A percentile compares a stretch with the other conserved stretches of the same genome.
Evolutionary conservation across 495 filamentous ascomycete species (phyloP).

Genomic region (Trichoderma asperelloides): DNA sequence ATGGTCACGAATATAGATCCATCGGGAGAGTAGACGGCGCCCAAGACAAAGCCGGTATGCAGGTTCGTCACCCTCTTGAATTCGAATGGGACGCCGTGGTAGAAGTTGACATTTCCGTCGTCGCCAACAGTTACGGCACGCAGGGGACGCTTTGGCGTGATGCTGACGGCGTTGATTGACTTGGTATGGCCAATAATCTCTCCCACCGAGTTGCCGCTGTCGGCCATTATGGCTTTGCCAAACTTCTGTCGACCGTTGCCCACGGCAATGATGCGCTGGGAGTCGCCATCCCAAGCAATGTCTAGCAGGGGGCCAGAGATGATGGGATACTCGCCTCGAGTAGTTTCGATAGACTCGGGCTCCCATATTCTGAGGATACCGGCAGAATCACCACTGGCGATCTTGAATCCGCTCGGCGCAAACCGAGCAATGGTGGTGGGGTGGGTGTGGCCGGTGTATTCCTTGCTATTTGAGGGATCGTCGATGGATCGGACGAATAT

Average conservation of each 20-base stretch:
- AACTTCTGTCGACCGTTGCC: conserved; percentile 90
- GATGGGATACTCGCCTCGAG: conserved; percentile 83
- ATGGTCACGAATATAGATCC: conserved; percentile 77
- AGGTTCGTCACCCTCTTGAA: conserved; percentile 67
- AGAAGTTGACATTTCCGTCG: conserved; percentile 81
- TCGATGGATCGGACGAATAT: conserved; percentile 91
- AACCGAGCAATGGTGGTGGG: conserved; percentile 89
- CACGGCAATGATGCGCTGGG: conserved; percentile 90
- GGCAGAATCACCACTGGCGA: conserved; percentile 84
- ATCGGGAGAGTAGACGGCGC: conserved; percentile 84
- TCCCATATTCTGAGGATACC: conserved; percentile 90
- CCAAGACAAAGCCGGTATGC: conserved; percentile 83
- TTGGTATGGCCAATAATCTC: conserved; percentile 87
- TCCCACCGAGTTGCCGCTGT: conserved; percentile 91
- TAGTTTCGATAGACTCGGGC: conserved; percentile 50
- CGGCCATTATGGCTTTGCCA: conserved; percentile 90
- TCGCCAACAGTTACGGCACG: conserved; percentile 86
- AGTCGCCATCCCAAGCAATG: conserved; percentile 95
- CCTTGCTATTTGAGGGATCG: conserved; percentile 67
- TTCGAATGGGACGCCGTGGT: conserved; percentile 90
- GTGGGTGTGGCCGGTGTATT: conserved; percentile 85
- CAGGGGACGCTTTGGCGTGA: conserved; percentile 80
- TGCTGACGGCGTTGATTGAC: conserved; percentile 81
- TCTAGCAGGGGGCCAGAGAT: conserved; percentile 94
- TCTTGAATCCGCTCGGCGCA: conserved; percentile 87